Evolutionary conservation across 164 flowering plant genomes (phyloP).

Genomic region (Vitis riparia): DNA sequence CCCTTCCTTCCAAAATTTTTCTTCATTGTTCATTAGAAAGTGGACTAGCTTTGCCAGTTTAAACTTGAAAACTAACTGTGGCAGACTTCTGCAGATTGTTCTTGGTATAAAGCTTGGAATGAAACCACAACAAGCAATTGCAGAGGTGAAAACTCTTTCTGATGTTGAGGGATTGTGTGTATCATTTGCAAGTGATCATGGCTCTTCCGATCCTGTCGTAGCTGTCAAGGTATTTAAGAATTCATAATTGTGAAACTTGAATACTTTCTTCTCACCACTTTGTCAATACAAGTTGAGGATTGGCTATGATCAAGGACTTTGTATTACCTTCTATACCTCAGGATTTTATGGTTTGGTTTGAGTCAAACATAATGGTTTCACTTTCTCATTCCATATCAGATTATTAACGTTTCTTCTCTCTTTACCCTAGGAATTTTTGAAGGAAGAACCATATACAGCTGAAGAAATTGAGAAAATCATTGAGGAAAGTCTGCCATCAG

Average conservation of each 20-base stretch:
- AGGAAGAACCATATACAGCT: slow-evolving; percentile 78
- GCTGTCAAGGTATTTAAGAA: slow-evolving; percentile 73
- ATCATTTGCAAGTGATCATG: slow-evolving; percentile 61
- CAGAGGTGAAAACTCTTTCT: slow-evolving; percentile 82
- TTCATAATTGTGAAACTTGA: no score
- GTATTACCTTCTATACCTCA: no score
- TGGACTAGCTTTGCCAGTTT: not conserved
- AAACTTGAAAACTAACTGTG: not conserved
- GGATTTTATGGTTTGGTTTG: not conserved
- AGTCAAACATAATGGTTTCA: not conserved
- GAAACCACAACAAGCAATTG: slow-evolving; percentile 74
- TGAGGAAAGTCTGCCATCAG: slow-evolving; percentile 50
- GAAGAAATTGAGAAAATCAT: slow-evolving; percentile 76
- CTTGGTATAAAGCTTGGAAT: slow-evolving; percentile 88
- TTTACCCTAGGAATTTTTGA: slow-evolving; percentile 60
- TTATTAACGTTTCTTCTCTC: not conserved
- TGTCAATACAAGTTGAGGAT: no score
- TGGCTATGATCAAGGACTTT: no score
- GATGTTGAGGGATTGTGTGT: slow-evolving; percentile 91
- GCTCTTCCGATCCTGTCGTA: slow-evolving; percentile 76
- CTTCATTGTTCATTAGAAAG: no score
- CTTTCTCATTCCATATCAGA: not conserved
- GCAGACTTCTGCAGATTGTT: slow-evolving; percentile 58
- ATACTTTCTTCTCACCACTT: no score
- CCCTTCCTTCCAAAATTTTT: no score